Conservation (phyloP, 2,329 filamentous ascomycete genomes). For the Fonsecaea pedrosoi region DNA sequence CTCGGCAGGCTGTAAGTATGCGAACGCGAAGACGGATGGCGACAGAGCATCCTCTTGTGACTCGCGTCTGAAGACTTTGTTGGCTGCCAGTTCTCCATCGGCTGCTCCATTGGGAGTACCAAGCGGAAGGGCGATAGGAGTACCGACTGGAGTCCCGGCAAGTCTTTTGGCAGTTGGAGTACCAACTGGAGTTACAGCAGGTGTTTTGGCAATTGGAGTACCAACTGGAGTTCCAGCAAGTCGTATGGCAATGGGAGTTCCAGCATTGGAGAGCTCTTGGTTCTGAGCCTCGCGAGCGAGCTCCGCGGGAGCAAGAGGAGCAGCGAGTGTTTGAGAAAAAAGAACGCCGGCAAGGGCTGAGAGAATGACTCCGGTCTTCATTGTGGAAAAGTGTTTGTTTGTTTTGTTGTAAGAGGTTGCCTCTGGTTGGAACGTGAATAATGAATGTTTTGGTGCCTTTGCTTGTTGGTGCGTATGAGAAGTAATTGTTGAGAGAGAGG, state of each 20-base stretch:
- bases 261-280: background rate
- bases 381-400: background rate
- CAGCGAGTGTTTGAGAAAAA: background rate
- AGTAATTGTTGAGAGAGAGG: background rate
- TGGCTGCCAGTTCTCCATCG: background rate
- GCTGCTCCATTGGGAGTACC: background rate
- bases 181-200: background rate
- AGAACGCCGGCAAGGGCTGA: background rate
- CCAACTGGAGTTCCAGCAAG: background rate
- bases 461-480: background rate
- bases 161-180: too few species aligned
- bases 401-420: background rate
- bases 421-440: background rate
- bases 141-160: background rate
- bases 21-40: background rate
- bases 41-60: background rate
- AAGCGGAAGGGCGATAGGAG: background rate
- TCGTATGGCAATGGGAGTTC: background rate
- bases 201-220: too few species aligned
- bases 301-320: background rate
- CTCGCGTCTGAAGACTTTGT: background rate
- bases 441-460: background rate
- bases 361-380: background rate
- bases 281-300: background rate
- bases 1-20: background rate